These are phyloP conservation scores for Fusarium camptoceras DNA, from an alignment of 2,329 filamentous ascomycete species.

Conservation along the genomic window DNA sequence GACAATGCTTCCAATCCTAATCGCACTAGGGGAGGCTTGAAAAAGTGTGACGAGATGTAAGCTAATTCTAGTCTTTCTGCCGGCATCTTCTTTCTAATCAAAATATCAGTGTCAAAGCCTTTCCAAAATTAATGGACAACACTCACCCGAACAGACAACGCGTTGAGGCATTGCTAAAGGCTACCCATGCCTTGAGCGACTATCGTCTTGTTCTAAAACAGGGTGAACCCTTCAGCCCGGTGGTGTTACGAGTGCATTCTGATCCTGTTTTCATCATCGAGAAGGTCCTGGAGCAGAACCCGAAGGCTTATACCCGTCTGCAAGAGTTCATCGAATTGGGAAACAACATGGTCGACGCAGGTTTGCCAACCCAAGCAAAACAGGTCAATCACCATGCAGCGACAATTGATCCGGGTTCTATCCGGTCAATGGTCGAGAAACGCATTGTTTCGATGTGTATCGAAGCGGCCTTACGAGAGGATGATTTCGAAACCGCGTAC, in stretches of 20 bases:
- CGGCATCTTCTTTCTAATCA: constrained; percentile 33
- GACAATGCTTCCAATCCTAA: constrained; percentile 88
- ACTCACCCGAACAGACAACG: constrained; percentile 64
- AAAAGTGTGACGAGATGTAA: constrained; percentile 81
- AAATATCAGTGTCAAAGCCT: constrained; percentile 68
- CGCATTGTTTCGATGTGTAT: constrained; percentile 85
- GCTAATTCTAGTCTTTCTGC: constrained; percentile 40
- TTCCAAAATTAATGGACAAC: constrained; percentile 67
- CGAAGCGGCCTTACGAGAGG: constrained; percentile 78
- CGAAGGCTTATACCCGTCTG: constrained; percentile 77
- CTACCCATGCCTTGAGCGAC: constrained; percentile 79
- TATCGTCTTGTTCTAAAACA: constrained; percentile 84
- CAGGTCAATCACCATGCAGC: constrained; percentile 8
- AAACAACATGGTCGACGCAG: constrained; percentile 72
- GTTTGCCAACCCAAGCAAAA: constrained; percentile 52
- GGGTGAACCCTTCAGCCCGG: constrained; percentile 82
- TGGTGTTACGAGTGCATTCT: constrained; percentile 79
- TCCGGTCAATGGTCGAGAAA: constrained; percentile 63
- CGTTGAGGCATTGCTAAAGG: constrained; percentile 73
- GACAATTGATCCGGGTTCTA: constrained; percentile 45
- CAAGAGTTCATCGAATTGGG: constrained; percentile 79
- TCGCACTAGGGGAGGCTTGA: constrained; percentile 78
- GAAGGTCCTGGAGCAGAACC: constrained; percentile 81
- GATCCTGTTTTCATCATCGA: constrained; percentile 80
- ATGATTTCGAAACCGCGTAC: constrained; percentile 88